Evolutionary conservation across 1,284 basidiomycete genomes (phyloP).

Genomic region (Moesziomyces parantarcticus): DNA sequence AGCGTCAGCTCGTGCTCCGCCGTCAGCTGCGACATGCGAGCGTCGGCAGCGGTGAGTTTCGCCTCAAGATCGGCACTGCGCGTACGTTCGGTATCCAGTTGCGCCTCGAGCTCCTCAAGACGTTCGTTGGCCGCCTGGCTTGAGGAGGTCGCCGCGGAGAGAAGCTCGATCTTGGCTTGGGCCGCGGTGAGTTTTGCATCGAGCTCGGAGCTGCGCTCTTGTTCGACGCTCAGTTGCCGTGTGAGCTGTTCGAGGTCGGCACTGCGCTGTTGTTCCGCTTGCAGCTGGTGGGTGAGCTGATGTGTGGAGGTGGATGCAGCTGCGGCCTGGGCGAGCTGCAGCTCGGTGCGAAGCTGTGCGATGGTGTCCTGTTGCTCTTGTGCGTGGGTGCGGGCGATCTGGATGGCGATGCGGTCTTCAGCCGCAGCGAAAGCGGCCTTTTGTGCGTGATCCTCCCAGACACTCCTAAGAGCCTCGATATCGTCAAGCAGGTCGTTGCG

Average conservation of each 20-base stretch:
- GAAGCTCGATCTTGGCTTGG: slow-evolving; percentile 1
- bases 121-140: too few species aligned
- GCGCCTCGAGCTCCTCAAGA: too few species aligned
- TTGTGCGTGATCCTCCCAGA: slow-evolving; percentile 13
- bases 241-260: background rate
- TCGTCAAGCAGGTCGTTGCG: slow-evolving; percentile 36
- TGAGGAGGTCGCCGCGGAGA: too few species aligned
- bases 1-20: slow-evolving; percentile 28
- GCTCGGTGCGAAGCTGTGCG: slow-evolving; percentile 2
- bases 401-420: slow-evolving; percentile 14
- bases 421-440: slow-evolving; percentile 7
- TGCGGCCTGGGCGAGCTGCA: background rate
- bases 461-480: slow-evolving; percentile 6
- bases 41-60: slow-evolving; percentile 13
- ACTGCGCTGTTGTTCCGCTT: background rate
- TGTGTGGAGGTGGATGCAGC: slow-evolving; percentile 4
- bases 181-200: slow-evolving; percentile 16
- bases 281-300: background rate
- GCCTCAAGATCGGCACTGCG: slow-evolving; percentile 4
- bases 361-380: background rate
- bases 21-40: slow-evolving; percentile 18
- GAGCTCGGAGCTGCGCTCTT: background rate
- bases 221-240: too few species aligned
- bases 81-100: background rate
- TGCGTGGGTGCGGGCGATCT: slow-evolving; percentile 6